phyloP scores from a whole-genome alignment of 371 early-diverging fungal species.

The Saksenaea oblongispora region DNA sequence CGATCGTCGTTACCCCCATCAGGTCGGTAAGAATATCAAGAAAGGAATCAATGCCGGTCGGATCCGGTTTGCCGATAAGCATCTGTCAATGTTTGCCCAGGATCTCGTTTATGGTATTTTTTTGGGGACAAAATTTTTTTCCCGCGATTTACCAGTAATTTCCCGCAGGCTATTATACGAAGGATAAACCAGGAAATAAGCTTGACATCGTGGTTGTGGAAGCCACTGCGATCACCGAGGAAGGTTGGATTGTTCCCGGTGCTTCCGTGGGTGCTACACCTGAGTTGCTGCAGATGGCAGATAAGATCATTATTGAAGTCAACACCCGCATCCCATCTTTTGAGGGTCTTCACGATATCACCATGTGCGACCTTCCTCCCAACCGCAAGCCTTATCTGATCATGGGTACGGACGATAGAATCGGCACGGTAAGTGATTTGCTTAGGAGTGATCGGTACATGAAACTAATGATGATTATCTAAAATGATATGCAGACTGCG shows the following conservation, averaged over 20 bases:
- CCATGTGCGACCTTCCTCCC: conserved; percentile 40
- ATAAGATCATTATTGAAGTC: conserved; percentile 56
- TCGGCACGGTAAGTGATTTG: conserved; percentile 44
- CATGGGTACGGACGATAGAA: conserved; percentile 50
- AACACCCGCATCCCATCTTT: conserved; percentile 56
- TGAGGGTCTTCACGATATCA: conserved; percentile 57
- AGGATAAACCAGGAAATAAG: conserved; percentile 45
- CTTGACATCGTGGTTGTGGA: conserved; percentile 55
- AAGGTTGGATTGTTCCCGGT: conserved; percentile 56
- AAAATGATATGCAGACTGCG: conserved; percentile 29
- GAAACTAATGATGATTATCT: not conserved
- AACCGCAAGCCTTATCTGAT: conserved; percentile 53
- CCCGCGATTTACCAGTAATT: not conserved
- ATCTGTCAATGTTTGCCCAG: conserved; percentile 59
- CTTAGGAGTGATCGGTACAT: not conserved
- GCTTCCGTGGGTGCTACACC: conserved; percentile 60
- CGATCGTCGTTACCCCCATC: conserved; percentile 59
- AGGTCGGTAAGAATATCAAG: conserved; percentile 55
- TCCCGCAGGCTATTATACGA: conserved; percentile 41
- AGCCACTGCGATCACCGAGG: conserved; percentile 58
- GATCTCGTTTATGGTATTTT: conserved; percentile 48
- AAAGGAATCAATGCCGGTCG: conserved; percentile 55
- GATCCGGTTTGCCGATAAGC: conserved; percentile 61
- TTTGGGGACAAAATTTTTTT: not conserved
- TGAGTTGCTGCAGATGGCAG: conserved; percentile 54